Base-by-base conservation (phyloP, 1,284 basidiomycete species). In the Cryptococcus sp. region DNA sequence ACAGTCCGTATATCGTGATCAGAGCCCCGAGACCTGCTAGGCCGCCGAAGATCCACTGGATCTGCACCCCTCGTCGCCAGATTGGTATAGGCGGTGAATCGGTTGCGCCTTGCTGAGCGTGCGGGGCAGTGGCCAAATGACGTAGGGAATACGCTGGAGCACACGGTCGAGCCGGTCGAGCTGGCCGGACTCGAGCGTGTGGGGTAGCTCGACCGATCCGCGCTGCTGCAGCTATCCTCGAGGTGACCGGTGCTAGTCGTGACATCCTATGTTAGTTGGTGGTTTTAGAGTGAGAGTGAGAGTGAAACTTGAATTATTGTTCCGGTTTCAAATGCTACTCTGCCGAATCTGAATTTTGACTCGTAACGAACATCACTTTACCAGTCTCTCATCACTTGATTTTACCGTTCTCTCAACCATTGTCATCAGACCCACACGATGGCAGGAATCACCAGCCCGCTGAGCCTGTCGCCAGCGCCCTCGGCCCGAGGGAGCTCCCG, bases 1-100 rank as follows among this genome's bases (percentile, higher is more conserved):
- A 78, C 77, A 78, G 52, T 15, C 74, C 76, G 60, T 79, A 79
- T 27, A 74, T 78, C 1, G 78, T 78, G 3, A 76, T 68, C 8
- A 79, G 65, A 17, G 78, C 58, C 15, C 76, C 77, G 13, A 76
- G 41, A 19, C 73, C 67, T 8, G 70, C 74, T 20, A 79, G 60
- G 13, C 69, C 77, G 11, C 69, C 62, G 56, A 79, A 78, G 23
- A 78, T 62, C 56, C 60, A 61, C 11, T 53, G 59, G 15, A 65
- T 53, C 50, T 53, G 56, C n/a, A 65, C 46, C 10, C 59, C 62
- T 16, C 31, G 19, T 19, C 51, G 48, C 42, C 42, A 45, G 16
- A 45, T 45, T 22, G 42, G 42, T 45, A 19, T 22, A 2, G n/a
- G 42, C 22, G n/a, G 8, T n/a, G 13, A 5, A 45, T 35, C 31